phyloP scores from a whole-genome alignment of 768 basidiomycete genomes.

The Lactifluus rugatus region DNA sequence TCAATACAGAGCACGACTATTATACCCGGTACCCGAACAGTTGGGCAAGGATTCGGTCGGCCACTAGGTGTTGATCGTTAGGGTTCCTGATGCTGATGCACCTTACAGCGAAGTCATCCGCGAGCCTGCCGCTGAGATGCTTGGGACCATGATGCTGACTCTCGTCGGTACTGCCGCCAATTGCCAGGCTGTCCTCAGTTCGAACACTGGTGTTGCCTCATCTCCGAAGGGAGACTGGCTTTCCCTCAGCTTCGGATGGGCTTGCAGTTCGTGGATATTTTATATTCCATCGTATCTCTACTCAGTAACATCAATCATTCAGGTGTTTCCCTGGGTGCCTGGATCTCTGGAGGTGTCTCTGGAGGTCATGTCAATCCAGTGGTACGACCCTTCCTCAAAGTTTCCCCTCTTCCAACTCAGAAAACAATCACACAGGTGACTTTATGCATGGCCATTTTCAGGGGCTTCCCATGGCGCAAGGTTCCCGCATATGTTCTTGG shows the following conservation, averaged over 20 bases:
- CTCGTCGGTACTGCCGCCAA: constrained; percentile 20
- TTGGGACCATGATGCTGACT: constrained; percentile 23
- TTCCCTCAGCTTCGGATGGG: constrained; percentile 21
- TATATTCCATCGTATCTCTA: not conserved
- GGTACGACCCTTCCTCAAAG: constrained; percentile 4
- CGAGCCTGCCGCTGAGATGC: constrained; percentile 23
- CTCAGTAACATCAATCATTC: constrained; percentile 3
- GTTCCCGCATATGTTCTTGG: constrained; percentile 61
- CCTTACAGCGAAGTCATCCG: constrained; percentile 6
- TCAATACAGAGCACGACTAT: constrained; percentile 1
- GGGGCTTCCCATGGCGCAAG: constrained; percentile 73
- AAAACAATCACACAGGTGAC: constrained; percentile 41
- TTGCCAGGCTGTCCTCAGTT: constrained; percentile 21
- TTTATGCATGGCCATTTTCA: constrained; percentile 54
- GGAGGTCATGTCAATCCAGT: constrained; percentile 50
- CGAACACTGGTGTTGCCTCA: constrained; percentile 19
- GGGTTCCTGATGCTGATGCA: not conserved
- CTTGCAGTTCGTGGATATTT: constrained; percentile 14
- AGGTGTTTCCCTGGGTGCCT: constrained; percentile 57
- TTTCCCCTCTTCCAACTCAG: not conserved
- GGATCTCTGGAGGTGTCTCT: constrained; percentile 56
- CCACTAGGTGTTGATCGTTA: not conserved
- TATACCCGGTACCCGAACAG: constrained; percentile 15
- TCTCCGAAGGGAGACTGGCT: constrained; percentile 21
- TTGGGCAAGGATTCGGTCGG: constrained; percentile 21